phyloP scores from a whole-genome alignment of 805 yeast genomes.

The Wickerhamiella lipophila region DNA sequence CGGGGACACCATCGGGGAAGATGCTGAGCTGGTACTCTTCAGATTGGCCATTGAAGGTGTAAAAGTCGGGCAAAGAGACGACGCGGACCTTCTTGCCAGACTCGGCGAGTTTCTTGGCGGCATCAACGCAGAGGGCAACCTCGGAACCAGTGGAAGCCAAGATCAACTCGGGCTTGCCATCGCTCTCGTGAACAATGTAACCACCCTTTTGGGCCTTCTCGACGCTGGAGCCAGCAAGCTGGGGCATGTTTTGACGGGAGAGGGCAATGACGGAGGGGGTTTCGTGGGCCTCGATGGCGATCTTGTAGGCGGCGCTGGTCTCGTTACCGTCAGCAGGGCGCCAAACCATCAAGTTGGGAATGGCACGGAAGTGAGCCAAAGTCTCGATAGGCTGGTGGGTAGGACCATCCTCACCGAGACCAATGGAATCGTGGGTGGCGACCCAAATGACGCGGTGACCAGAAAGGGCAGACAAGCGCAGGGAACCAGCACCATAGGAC shows the following conservation, averaged over 20 bases:
- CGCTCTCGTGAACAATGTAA: slow-evolving; percentile 53
- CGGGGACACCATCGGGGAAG: slow-evolving; percentile 90
- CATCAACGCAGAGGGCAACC: slow-evolving; percentile 69
- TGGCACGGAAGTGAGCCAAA: slow-evolving; percentile 39
- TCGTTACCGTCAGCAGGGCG: slow-evolving; percentile 45
- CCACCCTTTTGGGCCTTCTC: slow-evolving; percentile 95
- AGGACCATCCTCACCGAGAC: slow-evolving; percentile 48
- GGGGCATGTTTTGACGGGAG: slow-evolving; percentile 73
- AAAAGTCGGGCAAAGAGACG: slow-evolving; percentile 88
- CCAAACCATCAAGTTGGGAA: slow-evolving; percentile 39
- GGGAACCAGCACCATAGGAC: slow-evolving; percentile 43
- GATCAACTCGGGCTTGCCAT: slow-evolving; percentile 49
- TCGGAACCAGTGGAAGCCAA: slow-evolving; percentile 91
- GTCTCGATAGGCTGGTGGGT: slow-evolving; percentile 47
- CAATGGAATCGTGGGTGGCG: slow-evolving; percentile 47
- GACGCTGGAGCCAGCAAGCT: slow-evolving; percentile 79
- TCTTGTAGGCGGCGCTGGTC: slow-evolving; percentile 43
- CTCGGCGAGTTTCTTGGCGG: slow-evolving; percentile 55
- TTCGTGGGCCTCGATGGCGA: slow-evolving; percentile 41
- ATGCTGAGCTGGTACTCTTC: slow-evolving; percentile 70
- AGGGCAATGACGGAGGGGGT: slow-evolving; percentile 65
- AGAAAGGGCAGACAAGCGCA: slow-evolving; percentile 38
- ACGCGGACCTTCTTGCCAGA: slow-evolving; percentile 64
- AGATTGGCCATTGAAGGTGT: slow-evolving; percentile 75
- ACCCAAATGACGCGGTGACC: slow-evolving; percentile 38